Base-by-base conservation (phyloP, 495 filamentous ascomycete genomes). In the Aspergillus heteromorphus region DNA sequence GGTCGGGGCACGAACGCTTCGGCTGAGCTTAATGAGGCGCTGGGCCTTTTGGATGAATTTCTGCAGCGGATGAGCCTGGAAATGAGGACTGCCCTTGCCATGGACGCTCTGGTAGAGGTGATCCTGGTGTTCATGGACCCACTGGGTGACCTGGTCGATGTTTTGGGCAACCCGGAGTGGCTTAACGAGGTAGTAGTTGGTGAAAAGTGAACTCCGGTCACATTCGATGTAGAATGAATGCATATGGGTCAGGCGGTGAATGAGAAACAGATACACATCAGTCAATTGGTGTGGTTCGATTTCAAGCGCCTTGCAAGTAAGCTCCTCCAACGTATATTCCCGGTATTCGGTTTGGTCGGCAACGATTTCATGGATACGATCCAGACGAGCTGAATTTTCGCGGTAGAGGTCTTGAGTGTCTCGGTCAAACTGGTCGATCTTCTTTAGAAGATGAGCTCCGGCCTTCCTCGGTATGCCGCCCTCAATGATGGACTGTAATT, bases 11-110 rank as follows among this genome's bases (percentile, higher is more conserved):
- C 90, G 83, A 20, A 67, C 66, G 51, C 76, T 71, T 47, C 92
- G 81, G 66, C 84, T 91, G n/a, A 72, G 60, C 41, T 81, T 76
- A 48, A 97, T 87, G 19, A 88, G 62, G 5, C 67, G 66, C 40
- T 78, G 83, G 27, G 87, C 87, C 52, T 87, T 87, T 4, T 67
- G 48, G 10, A 90, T 56, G 62, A 97, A 96, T 2, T 62, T 52
- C 20, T 78, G 61, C 19, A 87, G 61, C 3, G 72, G 75, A 54
- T 76, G 72, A 9, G 62, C 57, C 40, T 54, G 61, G 9, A 64
- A 47, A 16, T 55, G 54, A 0, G 50, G 49, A 5, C 41, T 25
- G 1, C 53, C 53, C 50, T 69, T 65, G 9, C 50, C 54, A 45
- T 56, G 57, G n/a, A 61, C 52, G 16, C 69, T 63, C 10, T 58